Evolutionary conservation across 1,284 basidiomycete species (phyloP).

Genomic region (Mrakiaceae sp.): DNA sequence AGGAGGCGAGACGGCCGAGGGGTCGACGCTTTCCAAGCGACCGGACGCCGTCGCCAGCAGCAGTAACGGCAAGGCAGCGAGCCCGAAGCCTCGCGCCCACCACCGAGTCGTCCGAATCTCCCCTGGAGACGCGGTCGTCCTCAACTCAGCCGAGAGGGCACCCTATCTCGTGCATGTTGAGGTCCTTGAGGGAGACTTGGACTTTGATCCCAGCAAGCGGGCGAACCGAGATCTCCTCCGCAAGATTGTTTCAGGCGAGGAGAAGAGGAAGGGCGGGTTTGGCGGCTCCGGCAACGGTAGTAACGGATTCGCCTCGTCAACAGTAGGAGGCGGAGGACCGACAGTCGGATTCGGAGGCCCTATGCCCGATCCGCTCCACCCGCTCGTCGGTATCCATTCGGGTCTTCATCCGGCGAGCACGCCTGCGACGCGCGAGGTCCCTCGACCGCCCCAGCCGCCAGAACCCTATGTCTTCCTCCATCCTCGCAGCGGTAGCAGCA

Average conservation of each 20-base stretch:
- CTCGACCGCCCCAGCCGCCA: neutral
- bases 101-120: slow-evolving; percentile 95
- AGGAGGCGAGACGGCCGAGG: slow-evolving; percentile 30
- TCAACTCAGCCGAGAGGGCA: slow-evolving; percentile 94
- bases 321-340: neutral
- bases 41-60: slow-evolving; percentile 25
- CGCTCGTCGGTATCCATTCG: slow-evolving; percentile 10
- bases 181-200: slow-evolving; percentile 78
- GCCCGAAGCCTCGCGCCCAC: slow-evolving; percentile 49
- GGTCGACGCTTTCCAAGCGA: slow-evolving; percentile 41
- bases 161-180: slow-evolving; percentile 91
- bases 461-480: slow-evolving; percentile 1
- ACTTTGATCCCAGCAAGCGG: slow-evolving; percentile 79
- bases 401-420: neutral
- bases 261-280: slow-evolving; percentile 31
- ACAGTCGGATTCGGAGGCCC: slow-evolving; percentile 5
- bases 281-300: slow-evolving; percentile 10
- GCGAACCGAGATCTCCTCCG: slow-evolving; percentile 76
- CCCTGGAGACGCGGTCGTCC: slow-evolving; percentile 91
- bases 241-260: slow-evolving; percentile 67
- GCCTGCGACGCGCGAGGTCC: neutral
- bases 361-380: slow-evolving; percentile 8
- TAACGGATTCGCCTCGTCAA: too few relatives aligned
- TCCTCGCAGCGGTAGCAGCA: neutral
- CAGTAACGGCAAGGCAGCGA: slow-evolving; percentile 18